phyloP scores from a whole-genome alignment of 139 green algal species.

The Volvox africanus region DNA sequence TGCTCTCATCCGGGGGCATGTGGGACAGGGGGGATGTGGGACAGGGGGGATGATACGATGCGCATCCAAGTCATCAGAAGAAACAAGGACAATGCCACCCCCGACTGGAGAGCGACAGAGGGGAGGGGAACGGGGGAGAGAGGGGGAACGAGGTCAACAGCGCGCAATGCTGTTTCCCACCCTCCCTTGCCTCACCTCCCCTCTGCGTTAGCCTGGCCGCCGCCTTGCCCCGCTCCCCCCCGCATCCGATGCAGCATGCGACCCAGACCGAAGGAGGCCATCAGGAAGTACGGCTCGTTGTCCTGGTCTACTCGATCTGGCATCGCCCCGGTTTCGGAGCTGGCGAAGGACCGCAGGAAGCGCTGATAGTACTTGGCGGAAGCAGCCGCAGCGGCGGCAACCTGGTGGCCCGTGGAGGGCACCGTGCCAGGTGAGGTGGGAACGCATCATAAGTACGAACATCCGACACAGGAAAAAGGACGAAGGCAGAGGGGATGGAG shows the following conservation, averaged over 20 bases:
- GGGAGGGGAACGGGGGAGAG: no score
- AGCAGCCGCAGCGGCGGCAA: conserved; percentile 25
- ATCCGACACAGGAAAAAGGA: no score
- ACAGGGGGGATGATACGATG: no score
- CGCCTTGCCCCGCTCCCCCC: background rate
- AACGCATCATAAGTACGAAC: no score
- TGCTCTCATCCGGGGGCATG: background rate
- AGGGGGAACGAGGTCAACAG: no score
- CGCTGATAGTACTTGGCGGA: conserved; percentile 54
- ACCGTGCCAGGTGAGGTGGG: no score
- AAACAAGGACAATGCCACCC: no score
- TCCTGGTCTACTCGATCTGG: conserved; percentile 49
- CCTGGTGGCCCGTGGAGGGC: background rate
- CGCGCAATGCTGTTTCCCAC: no score
- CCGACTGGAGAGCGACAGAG: no score
- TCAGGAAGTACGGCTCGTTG: conserved; percentile 66
- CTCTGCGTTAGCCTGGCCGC: background rate
- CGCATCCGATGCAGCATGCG: conserved; percentile 59
- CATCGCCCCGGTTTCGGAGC: conserved; percentile 12
- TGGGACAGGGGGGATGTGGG: background rate
- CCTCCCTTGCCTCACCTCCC: background rate
- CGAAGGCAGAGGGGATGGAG: no score
- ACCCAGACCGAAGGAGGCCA: conserved; percentile 63
- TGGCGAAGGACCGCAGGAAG: conserved; percentile 63
- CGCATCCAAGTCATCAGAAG: no score